These are phyloP conservation scores for Rhizophagus clarus DNA, from an alignment of 192 early-diverging fungal species.

Conservation along the genomic window DNA sequence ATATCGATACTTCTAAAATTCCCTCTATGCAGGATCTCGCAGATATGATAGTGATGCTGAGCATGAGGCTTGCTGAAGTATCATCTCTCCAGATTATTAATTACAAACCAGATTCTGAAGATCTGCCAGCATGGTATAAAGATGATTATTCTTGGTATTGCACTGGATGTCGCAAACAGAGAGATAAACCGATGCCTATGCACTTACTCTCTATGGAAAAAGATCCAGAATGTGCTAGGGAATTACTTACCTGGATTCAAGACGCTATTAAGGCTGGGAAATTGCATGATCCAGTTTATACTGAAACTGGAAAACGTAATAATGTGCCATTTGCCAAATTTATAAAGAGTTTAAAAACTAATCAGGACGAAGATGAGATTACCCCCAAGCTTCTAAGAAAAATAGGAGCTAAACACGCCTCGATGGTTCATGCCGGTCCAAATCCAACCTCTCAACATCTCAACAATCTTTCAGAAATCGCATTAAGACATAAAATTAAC, in stretches of 20 bases:
- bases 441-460: too few species aligned
- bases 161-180: conserved; percentile 26
- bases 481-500: too few species aligned
- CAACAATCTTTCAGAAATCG: too few species aligned
- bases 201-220: conserved; percentile 27
- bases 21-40: background rate
- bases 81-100: conserved; percentile 5
- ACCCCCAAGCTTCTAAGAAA: background rate
- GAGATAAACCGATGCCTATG: conserved; percentile 20
- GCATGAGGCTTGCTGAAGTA: conserved; percentile 27
- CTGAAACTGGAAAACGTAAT: conserved; percentile 17
- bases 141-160: conserved; percentile 14
- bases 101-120: conserved; percentile 5
- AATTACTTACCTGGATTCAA: conserved; percentile 32
- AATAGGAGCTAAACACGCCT: conserved; percentile 3
- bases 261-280: background rate
- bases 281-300: too few species aligned
- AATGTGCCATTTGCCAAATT: conserved; percentile 19
- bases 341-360: conserved; percentile 5
- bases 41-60: background rate
- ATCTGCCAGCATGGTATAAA: conserved; percentile 24
- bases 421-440: too few species aligned
- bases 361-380: too few species aligned
- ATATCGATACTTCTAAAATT: background rate
- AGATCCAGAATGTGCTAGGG: conserved; percentile 30